Conservation (phyloP, 805 yeast genomes). For the Nakazawaea siamensis region DNA sequence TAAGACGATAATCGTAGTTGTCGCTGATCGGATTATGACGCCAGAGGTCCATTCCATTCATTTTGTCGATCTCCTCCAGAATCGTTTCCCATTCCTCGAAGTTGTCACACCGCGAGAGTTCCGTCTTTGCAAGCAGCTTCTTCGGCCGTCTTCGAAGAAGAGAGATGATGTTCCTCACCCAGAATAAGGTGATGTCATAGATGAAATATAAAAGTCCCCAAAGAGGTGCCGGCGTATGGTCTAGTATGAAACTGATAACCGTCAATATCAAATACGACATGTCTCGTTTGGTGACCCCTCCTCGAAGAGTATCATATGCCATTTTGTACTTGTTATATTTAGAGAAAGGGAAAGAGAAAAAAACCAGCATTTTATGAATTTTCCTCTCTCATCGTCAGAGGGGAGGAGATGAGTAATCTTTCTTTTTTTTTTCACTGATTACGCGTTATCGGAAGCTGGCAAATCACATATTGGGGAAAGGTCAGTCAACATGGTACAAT, state of each 20-base stretch:
- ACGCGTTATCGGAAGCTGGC: too few relatives aligned
- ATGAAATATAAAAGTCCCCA: constrained; percentile 25
- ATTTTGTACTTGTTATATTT: too few relatives aligned
- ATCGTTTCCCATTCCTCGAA: constrained; percentile 66
- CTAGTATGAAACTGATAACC: constrained; percentile 1
- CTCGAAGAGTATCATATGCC: too few relatives aligned
- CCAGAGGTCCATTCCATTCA: constrained; percentile 55
- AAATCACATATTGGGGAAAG: too few relatives aligned
- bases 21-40: constrained; percentile 75
- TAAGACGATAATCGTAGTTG: constrained; percentile 77
- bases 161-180: constrained; percentile 31
- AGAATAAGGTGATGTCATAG: constrained; percentile 36
- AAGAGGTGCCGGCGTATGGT: constrained; percentile 18
- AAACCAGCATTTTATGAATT: too few relatives aligned
- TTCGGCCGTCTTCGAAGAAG: constrained; percentile 32
- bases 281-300: too few relatives aligned
- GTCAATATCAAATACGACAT: constrained; percentile 5
- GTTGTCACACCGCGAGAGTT: constrained; percentile 41
- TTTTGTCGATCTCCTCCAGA: constrained; percentile 39
- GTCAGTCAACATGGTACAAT: constrained; percentile 20
- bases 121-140: constrained; percentile 36
- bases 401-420: too few relatives aligned
- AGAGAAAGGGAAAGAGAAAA: too few relatives aligned
- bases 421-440: too few relatives aligned
- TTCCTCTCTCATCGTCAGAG: too few relatives aligned